These are phyloP conservation scores for Fonsecaea pedrosoi DNA, from an alignment of 2,329 filamentous ascomycete species.

Conservation along the genomic window DNA sequence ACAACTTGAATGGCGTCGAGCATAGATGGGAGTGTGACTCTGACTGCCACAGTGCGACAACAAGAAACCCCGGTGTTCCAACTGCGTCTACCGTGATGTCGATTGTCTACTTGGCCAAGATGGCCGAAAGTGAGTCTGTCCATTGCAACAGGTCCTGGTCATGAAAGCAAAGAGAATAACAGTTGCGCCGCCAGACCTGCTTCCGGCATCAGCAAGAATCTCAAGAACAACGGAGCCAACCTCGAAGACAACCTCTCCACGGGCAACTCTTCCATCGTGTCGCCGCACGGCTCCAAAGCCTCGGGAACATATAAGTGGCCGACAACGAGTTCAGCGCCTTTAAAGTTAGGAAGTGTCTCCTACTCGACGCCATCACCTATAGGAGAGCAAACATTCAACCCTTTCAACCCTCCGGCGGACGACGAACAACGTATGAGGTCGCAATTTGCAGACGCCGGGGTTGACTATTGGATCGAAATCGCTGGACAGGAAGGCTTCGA, in stretches of 20 bases:
- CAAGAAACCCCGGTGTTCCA: conserved; percentile 19
- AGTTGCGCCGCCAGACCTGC: not conserved
- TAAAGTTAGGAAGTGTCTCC: not conserved
- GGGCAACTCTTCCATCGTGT: not conserved
- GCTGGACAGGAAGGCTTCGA: not conserved
- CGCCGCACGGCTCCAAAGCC: not conserved
- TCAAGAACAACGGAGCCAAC: conserved; percentile 1
- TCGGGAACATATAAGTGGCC: not conserved
- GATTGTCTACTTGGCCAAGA: conserved; percentile 22
- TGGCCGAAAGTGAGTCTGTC: conserved; percentile 11
- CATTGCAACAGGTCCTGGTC: not conserved
- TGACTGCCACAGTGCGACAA: conserved; percentile 17
- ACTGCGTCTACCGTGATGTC: conserved; percentile 21
- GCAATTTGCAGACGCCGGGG: conserved; percentile 1
- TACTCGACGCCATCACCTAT: not conserved
- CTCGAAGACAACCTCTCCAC: not conserved
- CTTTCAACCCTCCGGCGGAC: not conserved
- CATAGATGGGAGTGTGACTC: not conserved
- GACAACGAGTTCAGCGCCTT: not conserved
- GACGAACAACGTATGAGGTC: not conserved
- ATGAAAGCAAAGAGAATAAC: conserved; percentile 1
- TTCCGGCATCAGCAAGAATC: not conserved
- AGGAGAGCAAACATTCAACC: not conserved
- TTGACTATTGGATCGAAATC: conserved; percentile 1
- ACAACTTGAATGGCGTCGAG: not conserved